phyloP scores from a whole-genome alignment of 2,329 filamentous ascomycete species.

The Cryphonectria naterciae region DNA sequence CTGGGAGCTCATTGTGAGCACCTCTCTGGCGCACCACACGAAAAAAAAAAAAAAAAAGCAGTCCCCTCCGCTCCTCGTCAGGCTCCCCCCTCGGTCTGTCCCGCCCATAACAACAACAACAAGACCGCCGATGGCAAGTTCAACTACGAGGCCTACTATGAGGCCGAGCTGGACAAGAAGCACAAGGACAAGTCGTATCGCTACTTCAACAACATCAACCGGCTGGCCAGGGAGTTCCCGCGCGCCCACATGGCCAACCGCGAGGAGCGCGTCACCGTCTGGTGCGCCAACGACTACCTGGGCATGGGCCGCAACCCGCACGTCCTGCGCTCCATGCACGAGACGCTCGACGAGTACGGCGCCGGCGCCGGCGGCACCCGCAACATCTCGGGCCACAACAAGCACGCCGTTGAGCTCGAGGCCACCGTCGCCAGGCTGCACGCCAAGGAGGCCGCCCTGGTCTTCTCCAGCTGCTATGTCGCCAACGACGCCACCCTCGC shows the following conservation, averaged over 20 bases:
- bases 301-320: slow-evolving; percentile 93
- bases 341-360: slow-evolving; percentile 92
- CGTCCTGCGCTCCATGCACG: slow-evolving; percentile 90
- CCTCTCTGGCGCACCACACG: too few species aligned
- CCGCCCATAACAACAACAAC: slow-evolving; percentile 27
- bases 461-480: slow-evolving; percentile 98
- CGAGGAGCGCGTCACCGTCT: slow-evolving; percentile 90
- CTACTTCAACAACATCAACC: slow-evolving; percentile 99
- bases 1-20: too few species aligned
- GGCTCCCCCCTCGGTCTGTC: slow-evolving; percentile 35
- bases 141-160: slow-evolving; percentile 90
- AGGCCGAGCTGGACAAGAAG: slow-evolving; percentile 91
- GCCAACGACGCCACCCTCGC: slow-evolving; percentile 97
- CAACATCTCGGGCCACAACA: slow-evolving; percentile 98
- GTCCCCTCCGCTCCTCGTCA: slow-evolving; percentile 40
- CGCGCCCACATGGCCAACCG: slow-evolving; percentile 85
- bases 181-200: slow-evolving; percentile 99
- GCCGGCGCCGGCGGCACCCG: slow-evolving; percentile 93
- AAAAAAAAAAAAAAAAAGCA: slow-evolving; percentile 44
- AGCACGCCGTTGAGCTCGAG: slow-evolving; percentile 87
- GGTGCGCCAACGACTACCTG: slow-evolving; percentile 99
- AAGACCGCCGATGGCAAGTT: slow-evolving; percentile 61
- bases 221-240: slow-evolving; percentile 93
- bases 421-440: slow-evolving; percentile 83
- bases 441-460: slow-evolving; percentile 86